Conservation (phyloP, 2,329 filamentous ascomycete genomes). For the Pseudopyricularia cyperi region DNA sequence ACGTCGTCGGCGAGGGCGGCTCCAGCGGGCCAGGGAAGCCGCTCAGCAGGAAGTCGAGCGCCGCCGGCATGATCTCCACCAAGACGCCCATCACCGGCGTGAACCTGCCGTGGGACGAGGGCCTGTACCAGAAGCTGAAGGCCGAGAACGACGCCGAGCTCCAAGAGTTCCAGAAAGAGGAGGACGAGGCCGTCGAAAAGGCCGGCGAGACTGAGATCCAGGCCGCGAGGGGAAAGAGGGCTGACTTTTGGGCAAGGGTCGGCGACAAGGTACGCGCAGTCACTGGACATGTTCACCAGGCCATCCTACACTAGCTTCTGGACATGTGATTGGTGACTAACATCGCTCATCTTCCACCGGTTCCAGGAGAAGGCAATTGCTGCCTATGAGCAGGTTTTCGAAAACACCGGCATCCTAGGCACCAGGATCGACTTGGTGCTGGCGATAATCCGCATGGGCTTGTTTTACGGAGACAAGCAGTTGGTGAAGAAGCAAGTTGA, state of each 20-base stretch:
- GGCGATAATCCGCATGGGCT: slow-evolving; percentile 85
- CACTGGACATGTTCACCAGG: neutral
- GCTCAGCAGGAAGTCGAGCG: slow-evolving; percentile 54
- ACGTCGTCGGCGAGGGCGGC: slow-evolving; percentile 54
- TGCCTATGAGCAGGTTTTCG: slow-evolving; percentile 83
- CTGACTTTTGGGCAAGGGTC: slow-evolving; percentile 90
- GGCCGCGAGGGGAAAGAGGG: slow-evolving; percentile 83
- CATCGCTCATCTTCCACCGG: neutral
- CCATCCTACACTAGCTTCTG: neutral
- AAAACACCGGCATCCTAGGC: slow-evolving; percentile 93
- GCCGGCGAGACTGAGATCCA: slow-evolving; percentile 93
- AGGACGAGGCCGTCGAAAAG: slow-evolving; percentile 90
- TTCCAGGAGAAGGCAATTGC: slow-evolving; percentile 81
- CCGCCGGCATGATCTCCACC: slow-evolving; percentile 63
- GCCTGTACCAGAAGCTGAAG: slow-evolving; percentile 64
- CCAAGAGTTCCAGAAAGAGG: slow-evolving; percentile 66
- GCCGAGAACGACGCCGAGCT: slow-evolving; percentile 69
- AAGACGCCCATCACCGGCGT: slow-evolving; percentile 47
- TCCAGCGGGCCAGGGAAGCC: slow-evolving; percentile 39
- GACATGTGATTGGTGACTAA: slow-evolving; percentile 7
- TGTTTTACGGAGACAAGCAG: slow-evolving; percentile 91
- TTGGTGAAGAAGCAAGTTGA: slow-evolving; percentile 91
- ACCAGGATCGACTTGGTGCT: slow-evolving; percentile 96
- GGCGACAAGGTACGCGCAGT: slow-evolving; percentile 66
- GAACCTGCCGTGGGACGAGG: slow-evolving; percentile 81